These are phyloP conservation scores for Picea glauca DNA, from an alignment of 75 land plant species.

Conservation along the genomic window DNA sequence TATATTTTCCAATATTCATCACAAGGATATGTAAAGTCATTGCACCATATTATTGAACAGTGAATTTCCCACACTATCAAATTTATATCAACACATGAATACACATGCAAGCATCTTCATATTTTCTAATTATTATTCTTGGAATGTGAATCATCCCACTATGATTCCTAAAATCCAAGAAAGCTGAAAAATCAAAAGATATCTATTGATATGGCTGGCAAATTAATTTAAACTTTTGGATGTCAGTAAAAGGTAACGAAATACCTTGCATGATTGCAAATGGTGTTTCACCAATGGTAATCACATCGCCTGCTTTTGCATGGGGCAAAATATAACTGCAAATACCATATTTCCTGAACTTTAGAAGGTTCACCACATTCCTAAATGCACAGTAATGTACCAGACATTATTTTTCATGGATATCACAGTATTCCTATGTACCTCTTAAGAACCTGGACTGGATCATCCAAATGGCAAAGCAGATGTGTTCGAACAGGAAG, in stretches of 20 bases:
- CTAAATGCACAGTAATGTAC: neutral
- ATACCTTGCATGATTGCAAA: constrained; percentile 61
- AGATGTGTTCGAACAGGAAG: constrained; percentile 40
- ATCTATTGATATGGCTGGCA: neutral
- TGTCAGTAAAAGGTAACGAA: neutral
- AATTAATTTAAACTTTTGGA: neutral
- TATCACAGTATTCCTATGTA: constrained; percentile 3
- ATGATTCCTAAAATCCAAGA: neutral
- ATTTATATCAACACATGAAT: neutral
- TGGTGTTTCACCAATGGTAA: constrained; percentile 50
- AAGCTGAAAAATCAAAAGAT: neutral
- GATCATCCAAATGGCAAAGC: constrained; percentile 50
- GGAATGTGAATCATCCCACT: neutral
- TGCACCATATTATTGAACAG: neutral
- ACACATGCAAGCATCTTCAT: neutral
- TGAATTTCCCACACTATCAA: neutral
- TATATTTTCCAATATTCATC: neutral
- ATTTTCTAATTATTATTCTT: neutral
- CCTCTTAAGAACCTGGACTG: constrained; percentile 33
- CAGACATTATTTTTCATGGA: neutral
- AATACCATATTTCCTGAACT: constrained; percentile 7
- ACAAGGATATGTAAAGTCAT: neutral
- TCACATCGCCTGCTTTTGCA: constrained; percentile 35
- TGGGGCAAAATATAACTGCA: constrained; percentile 40
- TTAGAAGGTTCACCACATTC: neutral